Conservation (phyloP, 805 yeast species). For the Lachancea mirantina region DNA sequence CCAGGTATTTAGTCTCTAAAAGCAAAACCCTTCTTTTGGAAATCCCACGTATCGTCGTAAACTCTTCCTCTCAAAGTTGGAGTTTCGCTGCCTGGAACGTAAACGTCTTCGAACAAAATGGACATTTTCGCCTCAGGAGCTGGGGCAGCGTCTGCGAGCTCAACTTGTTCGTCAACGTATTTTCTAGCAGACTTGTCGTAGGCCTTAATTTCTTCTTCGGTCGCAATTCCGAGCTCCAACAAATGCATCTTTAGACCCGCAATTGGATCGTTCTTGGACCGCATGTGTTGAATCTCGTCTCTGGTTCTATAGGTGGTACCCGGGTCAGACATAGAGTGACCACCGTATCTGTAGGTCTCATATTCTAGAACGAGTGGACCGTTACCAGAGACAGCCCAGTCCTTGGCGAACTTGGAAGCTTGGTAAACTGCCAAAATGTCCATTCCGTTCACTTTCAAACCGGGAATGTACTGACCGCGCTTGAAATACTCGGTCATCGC, state of each 20-base stretch:
- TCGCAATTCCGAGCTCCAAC: constrained; percentile 74
- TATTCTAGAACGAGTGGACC: constrained; percentile 95
- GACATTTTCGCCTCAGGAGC: constrained; percentile 95
- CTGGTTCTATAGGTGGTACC: constrained; percentile 99
- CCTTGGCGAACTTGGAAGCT: constrained; percentile 95
- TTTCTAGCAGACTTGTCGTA: constrained; percentile 96
- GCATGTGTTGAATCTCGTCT: constrained; percentile 99
- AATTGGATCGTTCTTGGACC: constrained; percentile 96
- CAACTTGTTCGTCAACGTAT: constrained; percentile 90
- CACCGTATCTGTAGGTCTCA: constrained; percentile 99
- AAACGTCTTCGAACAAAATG: constrained; percentile 92
- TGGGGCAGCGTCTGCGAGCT: constrained; percentile 86
- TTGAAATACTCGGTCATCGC: constrained; percentile 95
- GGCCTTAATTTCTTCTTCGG: constrained; percentile 90
- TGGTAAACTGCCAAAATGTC: constrained; percentile 91
- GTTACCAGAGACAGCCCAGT: constrained; percentile 87
- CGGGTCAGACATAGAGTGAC: constrained; percentile 99
- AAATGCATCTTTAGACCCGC: constrained; percentile 88
- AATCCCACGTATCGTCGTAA: constrained; percentile 90
- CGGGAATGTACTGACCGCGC: constrained; percentile 99
- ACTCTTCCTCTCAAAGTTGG: constrained; percentile 94
- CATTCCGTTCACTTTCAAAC: constrained; percentile 98
- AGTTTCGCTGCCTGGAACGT: constrained; percentile 88
- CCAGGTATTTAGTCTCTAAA: constrained; percentile 22
- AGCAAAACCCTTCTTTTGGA: constrained; percentile 42